Conservation (phyloP, 257 asterid species). For the Solanum etuberosum region DNA sequence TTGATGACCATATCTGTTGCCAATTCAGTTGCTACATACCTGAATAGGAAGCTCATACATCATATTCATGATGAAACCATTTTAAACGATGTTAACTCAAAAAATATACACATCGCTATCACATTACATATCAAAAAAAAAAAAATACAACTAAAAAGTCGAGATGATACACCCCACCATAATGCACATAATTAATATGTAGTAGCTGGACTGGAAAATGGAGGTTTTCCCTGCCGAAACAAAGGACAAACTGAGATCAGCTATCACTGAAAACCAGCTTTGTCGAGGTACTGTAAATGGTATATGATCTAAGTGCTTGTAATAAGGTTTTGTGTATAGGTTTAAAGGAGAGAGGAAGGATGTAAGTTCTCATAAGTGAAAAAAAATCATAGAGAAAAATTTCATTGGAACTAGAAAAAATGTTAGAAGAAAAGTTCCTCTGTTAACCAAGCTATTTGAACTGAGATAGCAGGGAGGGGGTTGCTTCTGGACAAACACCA, state of each 20-base stretch:
- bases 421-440: background rate
- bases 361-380: background rate
- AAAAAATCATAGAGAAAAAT: background rate
- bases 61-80: background rate
- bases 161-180: background rate
- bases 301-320: background rate
- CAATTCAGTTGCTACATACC: constrained; percentile 42
- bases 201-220: background rate
- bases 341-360: background rate
- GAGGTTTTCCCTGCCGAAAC: background rate
- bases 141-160: background rate
- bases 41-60: constrained; percentile 8
- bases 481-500: background rate
- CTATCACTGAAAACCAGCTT: background rate
- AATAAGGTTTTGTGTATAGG: background rate
- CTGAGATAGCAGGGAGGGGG: background rate
- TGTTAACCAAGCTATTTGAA: background rate
- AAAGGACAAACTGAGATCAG: background rate
- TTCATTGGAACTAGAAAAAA: background rate
- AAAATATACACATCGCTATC: background rate
- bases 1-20: constrained; percentile 27
- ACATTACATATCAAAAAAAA: background rate
- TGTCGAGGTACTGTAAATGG: background rate
- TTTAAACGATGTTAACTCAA: background rate
- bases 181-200: background rate